Evolutionary conservation across 1,139 yeast genomes (phyloP), one percentile per base, ranked within the genome.

Genomic region (Suhomyces bolitotheri): DNA sequence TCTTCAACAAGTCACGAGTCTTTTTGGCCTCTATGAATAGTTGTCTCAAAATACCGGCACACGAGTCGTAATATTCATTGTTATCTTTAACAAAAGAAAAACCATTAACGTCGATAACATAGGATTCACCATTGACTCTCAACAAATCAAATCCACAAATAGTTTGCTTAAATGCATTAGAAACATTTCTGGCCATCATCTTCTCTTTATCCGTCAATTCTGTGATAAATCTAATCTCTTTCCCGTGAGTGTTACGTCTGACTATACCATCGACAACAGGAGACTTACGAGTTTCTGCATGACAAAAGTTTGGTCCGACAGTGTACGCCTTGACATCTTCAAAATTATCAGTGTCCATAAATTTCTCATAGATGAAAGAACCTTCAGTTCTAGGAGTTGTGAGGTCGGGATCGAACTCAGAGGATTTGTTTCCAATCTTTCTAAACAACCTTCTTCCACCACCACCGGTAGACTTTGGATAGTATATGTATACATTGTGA

Each of bases 191-290:
- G 1, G 99, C 98, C 78, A 90, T 89, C 22, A 63, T 64, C 38
- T 76, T 81, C 58, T 94, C 99, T 31, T 77, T 83, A 2, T 73
- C 78, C 2, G 85, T 66, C 34, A 94, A 69, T 46, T 84, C 82
- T 1, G 98, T 92, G 24, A 92, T 76, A 54, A 84, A 94, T 47
- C 99, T 73, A 30, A 94, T 82, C 62, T 94, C 99, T 58, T 94
- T 94, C 34, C 99, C 99, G 51, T 90, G 96, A 1, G 98, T 90
- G 57, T 94, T 94, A 60, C 99, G 78, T 55, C 97, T 76, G 16
- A 94, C 99, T 38, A 94, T 86, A 33, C 99, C 99, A 64, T 94
- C 99, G 11, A 94, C 98, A 2, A 94, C 98, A 0, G 99, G 99
- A 0, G 97, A 89, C 58, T 94, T 94, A 53, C 99, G 76, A 1